Evolutionary conservation across 768 basidiomycete species (phyloP).

Genomic region (Strobilomyces dryophilus): DNA sequence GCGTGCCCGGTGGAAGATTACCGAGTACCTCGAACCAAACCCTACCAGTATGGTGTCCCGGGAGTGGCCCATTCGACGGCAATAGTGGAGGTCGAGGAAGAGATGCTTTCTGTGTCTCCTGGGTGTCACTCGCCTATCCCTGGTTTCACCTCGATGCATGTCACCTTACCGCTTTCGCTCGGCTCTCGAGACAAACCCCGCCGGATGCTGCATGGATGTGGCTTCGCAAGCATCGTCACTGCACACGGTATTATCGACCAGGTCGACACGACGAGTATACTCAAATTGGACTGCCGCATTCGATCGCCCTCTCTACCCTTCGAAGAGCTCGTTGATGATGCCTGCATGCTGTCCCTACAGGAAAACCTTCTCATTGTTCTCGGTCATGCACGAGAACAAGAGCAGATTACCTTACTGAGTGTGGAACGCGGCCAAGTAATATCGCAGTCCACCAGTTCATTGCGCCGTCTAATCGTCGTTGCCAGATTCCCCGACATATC

Average conservation of each 20-base stretch:
- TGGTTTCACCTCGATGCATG: neutral
- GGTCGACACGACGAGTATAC: constrained; percentile 15
- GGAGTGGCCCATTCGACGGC: neutral
- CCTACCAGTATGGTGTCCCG: neutral
- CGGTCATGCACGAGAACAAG: constrained; percentile 36
- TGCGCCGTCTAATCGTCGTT: constrained; percentile 1
- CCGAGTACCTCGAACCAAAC: neutral
- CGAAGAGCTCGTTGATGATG: constrained; percentile 39
- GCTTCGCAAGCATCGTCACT: constrained; percentile 30
- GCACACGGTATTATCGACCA: constrained; percentile 37
- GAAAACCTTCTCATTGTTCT: constrained; percentile 30
- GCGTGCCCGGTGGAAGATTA: neutral
- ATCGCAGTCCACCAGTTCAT: neutral
- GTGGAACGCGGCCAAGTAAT: constrained; percentile 22
- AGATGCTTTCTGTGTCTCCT: neutral
- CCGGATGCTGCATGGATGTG: constrained; percentile 28
- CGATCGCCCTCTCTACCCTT: constrained; percentile 19
- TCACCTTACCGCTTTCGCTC: constrained; percentile 14
- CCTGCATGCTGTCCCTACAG: constrained; percentile 33
- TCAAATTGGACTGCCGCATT: constrained; percentile 16
- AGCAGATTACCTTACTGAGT: constrained; percentile 29
- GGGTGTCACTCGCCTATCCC: neutral
- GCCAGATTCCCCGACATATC: constrained; percentile 8
- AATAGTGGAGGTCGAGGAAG: neutral
- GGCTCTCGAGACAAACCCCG: constrained; percentile 38